These are phyloP conservation scores for Pyrus betulifolia DNA, from an alignment of 306 rosid species.

Conservation along the genomic window DNA sequence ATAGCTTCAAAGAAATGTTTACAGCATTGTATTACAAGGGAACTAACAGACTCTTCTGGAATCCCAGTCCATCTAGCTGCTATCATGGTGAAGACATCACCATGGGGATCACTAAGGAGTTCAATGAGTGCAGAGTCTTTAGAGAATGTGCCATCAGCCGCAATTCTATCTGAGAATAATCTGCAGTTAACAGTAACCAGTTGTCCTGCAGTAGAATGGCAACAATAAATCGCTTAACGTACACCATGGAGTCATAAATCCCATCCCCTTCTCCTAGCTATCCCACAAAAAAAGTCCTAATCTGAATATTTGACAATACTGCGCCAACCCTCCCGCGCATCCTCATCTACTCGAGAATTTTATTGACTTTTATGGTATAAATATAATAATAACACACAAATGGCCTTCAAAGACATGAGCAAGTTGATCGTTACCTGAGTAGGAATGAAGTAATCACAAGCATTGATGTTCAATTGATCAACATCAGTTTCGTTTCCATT, in stretches of 20 bases:
- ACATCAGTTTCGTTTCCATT: constrained; percentile 38
- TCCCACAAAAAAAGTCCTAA: too few species aligned
- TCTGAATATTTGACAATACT: background rate
- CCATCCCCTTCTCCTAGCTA: background rate
- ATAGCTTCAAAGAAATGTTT: too few species aligned
- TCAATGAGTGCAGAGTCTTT: too few species aligned
- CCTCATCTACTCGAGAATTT: background rate
- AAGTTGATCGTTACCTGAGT: constrained; percentile 53
- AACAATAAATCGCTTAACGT: constrained; percentile 9
- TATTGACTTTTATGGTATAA: background rate
- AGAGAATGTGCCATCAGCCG: constrained; percentile 63
- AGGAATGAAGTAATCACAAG: constrained; percentile 87
- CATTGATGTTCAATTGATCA: constrained; percentile 49
- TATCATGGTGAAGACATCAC: too few species aligned
- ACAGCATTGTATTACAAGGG: too few species aligned
- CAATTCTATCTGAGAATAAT: constrained; percentile 95
- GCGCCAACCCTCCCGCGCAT: background rate
- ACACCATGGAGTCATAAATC: background rate
- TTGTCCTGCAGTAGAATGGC: constrained; percentile 49
- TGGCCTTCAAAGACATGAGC: background rate
- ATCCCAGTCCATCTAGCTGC: too few species aligned
- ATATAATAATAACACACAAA: background rate
- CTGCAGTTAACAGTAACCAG: constrained; percentile 88
- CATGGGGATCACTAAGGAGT: too few species aligned
- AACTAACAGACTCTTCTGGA: too few species aligned